Evolutionary conservation across 2,329 filamentous ascomycete genomes (phyloP).

Genomic region (Neopestalotiopsis sp.): DNA sequence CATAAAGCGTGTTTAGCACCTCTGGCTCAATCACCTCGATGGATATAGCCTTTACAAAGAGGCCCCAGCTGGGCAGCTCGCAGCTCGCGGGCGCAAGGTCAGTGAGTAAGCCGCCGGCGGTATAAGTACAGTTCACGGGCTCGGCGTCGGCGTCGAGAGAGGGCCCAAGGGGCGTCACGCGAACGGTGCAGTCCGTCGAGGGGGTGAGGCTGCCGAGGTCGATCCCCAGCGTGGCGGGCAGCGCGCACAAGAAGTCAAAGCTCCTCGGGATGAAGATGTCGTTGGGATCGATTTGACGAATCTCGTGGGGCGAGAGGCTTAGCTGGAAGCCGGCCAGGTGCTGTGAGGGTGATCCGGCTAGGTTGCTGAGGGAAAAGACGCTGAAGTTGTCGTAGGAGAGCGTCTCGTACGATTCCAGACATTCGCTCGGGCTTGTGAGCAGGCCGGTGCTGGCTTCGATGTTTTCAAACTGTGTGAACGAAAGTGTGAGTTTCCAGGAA

Average conservation of each 20-base stretch:
- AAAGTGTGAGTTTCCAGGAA: neutral
- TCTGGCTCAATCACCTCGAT: neutral
- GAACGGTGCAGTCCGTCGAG: neutral
- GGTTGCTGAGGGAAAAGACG: neutral
- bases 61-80: neutral
- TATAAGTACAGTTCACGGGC: neutral
- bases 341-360: neutral
- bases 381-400: neutral
- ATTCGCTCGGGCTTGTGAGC: neutral
- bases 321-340: neutral
- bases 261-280: neutral
- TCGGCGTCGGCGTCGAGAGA: neutral
- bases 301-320: neutral
- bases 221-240: neutral
- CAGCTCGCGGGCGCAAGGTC: neutral
- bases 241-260: conserved; percentile 7
- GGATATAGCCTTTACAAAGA: neutral
- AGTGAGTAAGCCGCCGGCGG: neutral
- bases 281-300: neutral
- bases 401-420: neutral
- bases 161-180: neutral
- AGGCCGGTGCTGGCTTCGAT: neutral
- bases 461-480: neutral
- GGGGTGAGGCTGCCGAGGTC: neutral
- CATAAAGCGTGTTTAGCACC: neutral